Evolutionary conservation across 768 basidiomycete genomes (phyloP), one percentile per base, ranked within the genome.

Genomic region (Mrakia gelida): DNA sequence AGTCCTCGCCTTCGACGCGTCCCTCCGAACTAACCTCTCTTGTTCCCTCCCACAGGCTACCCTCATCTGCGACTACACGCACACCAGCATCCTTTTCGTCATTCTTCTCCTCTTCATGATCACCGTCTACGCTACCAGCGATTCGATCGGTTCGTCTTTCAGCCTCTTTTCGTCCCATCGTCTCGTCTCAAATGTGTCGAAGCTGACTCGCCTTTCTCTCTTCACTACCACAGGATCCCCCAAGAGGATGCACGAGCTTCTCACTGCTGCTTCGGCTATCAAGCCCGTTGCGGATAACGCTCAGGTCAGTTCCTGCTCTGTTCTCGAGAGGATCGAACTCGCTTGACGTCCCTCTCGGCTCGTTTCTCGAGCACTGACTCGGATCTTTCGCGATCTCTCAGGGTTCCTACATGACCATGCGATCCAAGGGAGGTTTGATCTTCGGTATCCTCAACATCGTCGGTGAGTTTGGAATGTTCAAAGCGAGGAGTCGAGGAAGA

Each of bases 361-460:
- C n/a, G 2, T 18, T 18, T 52, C 45, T 45, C 7, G 16, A 21
- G 4, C 49, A 2, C 49, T 52, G 49, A 52, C 49, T 52, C 3
- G 7, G 21, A 1, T 5, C 49, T 52, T 16, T 2, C 4, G 16
- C 49, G 49, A 1, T 18, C 7, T 2, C 18, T 13, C 49, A 18
- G 95, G 95, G 95, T 8, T 92, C 91, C 7, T 97, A 96, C 83
- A 84, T 93, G 41, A 92, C 92, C 15, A 91, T 94, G 86, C 87
- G 91, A 43, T 91, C 90, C n/a, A 87, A 89, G 83, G 88, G 89
- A 70, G 92, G 92, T 5, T 83, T 94, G 26, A 90, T 93, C 75
- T 94, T 94, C 79, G 91, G 94, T 28, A 89, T 95, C 26, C 91
- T 95, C 84, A 95, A 95, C 83, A 88, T 81, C 54, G 72, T 75